A percentile compares a stretch with the other conserved stretches of the same genome.
Evolutionary conservation across 768 basidiomycete species (phyloP).

Genomic region (Ephemerocybe angulata): DNA sequence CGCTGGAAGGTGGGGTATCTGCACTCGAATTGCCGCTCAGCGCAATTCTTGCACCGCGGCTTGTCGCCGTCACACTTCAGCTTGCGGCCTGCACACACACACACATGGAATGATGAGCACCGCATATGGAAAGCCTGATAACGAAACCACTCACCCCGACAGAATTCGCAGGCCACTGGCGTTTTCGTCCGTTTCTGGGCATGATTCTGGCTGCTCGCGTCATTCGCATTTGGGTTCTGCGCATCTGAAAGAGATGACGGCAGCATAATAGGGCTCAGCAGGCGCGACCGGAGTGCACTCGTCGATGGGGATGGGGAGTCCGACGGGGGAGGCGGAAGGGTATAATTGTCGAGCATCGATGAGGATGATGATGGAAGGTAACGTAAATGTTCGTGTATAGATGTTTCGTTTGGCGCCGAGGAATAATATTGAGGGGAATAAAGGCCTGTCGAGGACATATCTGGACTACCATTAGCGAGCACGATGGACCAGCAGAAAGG

Average conservation of each 20-base stretch:
- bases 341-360: background rate
- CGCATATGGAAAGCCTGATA: conserved; percentile 14
- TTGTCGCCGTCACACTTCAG: conserved; percentile 67
- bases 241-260: conserved; percentile 13
- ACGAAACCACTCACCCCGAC: conserved; percentile 49
- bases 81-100: conserved; percentile 66
- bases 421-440: background rate
- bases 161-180: conserved; percentile 72
- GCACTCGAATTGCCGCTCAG: conserved; percentile 48
- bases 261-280: conserved; percentile 12
- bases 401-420: background rate
- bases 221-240: conserved; percentile 16
- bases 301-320: background rate
- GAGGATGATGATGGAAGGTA: background rate
- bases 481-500: too few relatives aligned
- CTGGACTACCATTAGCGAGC: background rate
- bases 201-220: conserved; percentile 19
- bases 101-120: conserved; percentile 10
- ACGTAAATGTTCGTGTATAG: background rate
- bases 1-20: conserved; percentile 47
- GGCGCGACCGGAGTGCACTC: background rate
- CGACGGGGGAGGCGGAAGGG: background rate
- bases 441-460: background rate
- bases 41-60: conserved; percentile 65
- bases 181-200: conserved; percentile 41